A percentile compares a stretch with the other conserved stretches of the same genome.
Conservation (phyloP, 805 yeast species). For the Candida michaelii region DNA sequence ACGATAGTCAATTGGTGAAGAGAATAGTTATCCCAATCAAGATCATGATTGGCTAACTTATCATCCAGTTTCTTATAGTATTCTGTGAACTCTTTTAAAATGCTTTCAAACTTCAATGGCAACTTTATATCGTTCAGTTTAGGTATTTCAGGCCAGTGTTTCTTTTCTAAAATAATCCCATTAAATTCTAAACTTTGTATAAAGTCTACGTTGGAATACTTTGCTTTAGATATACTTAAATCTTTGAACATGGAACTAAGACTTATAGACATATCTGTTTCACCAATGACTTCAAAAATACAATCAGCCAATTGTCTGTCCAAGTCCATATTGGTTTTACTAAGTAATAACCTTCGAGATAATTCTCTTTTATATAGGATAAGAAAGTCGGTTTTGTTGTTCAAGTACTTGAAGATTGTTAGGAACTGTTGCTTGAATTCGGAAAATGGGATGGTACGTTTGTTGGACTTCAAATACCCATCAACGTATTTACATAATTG, state of each 20-base stretch:
- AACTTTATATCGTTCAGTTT: constrained; percentile 21
- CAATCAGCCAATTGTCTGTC: constrained; percentile 24
- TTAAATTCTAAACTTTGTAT: constrained; percentile 22
- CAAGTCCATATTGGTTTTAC: constrained; percentile 21
- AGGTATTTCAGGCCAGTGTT: constrained; percentile 44
- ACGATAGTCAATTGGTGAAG: constrained; percentile 40
- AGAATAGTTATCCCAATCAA: constrained; percentile 44
- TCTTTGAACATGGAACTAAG: constrained; percentile 37
- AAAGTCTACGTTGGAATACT: constrained; percentile 13
- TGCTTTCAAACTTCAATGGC: constrained; percentile 21
- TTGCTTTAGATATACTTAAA: constrained; percentile 20
- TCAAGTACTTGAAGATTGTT: constrained; percentile 31
- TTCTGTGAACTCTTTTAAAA: constrained; percentile 22
- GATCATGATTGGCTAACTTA: constrained; percentile 22
- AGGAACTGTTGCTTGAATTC: constrained; percentile 21
- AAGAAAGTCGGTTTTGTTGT: constrained; percentile 34
- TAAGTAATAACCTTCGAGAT: constrained; percentile 34
- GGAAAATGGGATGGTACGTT: constrained; percentile 8
- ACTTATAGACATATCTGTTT: constrained; percentile 24
- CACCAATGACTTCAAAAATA: constrained; percentile 30
- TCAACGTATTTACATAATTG: constrained; percentile 36
- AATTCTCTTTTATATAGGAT: constrained; percentile 32
- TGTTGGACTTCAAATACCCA: constrained; percentile 21
- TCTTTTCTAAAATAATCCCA: constrained; percentile 33
- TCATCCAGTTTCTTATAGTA: constrained; percentile 21